Conservation (phyloP, 2,329 filamentous ascomycete species). For the Fusarium sp. region DNA sequence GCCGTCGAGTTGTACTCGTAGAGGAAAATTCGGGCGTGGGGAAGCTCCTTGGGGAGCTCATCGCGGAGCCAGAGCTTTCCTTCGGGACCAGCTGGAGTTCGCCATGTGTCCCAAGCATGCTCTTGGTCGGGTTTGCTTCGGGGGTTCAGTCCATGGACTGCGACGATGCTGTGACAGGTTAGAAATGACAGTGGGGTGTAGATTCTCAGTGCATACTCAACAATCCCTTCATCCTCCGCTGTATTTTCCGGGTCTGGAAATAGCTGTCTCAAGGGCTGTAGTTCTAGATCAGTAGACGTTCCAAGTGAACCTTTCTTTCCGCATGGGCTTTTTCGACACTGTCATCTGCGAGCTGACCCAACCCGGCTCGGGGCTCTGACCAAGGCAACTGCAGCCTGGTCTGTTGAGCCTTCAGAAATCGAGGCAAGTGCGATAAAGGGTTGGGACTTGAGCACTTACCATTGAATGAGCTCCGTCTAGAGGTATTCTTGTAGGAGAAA, state of each 20-base stretch:
- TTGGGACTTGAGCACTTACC: background rate
- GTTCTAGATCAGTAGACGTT: background rate
- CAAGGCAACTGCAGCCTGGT: background rate
- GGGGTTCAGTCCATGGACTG: background rate
- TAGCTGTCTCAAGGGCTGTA: background rate
- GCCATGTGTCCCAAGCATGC: background rate
- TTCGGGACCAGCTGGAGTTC: background rate
- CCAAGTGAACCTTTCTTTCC: background rate
- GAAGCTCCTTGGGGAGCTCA: background rate
- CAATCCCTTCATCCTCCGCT: background rate
- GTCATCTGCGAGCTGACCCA: background rate
- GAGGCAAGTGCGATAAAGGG: background rate
- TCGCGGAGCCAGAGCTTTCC: background rate
- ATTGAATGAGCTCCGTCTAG: background rate
- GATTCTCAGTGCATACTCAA: background rate
- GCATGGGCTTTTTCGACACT: background rate
- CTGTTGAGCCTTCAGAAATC: no score
- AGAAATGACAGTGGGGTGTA: fast-evolving
- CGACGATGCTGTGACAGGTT: background rate
- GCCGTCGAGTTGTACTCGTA: background rate
- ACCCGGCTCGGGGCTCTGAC: background rate
- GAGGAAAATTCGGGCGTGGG: background rate
- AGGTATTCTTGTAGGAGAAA: background rate
- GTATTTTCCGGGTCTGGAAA: background rate
- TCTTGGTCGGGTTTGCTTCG: background rate